Percentiles rank a stretch among this genome's conserved stretches.
Conservation (phyloP, 2,329 filamentous ascomycete genomes). For the Cladophialophora carrionii region DNA sequence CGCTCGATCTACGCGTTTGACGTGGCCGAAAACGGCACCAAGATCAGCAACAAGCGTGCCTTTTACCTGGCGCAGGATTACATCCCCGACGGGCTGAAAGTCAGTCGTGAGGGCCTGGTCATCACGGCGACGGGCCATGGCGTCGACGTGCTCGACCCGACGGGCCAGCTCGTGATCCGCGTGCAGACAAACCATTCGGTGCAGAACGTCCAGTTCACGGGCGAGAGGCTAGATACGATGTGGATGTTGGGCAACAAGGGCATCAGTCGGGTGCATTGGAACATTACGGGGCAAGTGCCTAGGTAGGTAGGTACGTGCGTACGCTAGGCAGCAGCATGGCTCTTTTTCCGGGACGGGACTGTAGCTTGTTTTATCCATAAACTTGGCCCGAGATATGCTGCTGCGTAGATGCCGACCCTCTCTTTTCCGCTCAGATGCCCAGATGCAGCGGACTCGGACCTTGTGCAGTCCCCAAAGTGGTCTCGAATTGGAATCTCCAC, state of each 20-base stretch:
- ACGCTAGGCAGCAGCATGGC: background rate
- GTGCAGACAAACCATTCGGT: slow-evolving; percentile 52
- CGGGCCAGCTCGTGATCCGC: slow-evolving; percentile 46
- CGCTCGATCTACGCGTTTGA: slow-evolving; percentile 45
- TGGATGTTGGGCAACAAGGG: slow-evolving; percentile 49
- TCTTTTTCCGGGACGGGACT: background rate
- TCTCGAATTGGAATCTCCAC: slow-evolving; percentile 50
- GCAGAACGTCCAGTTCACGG: slow-evolving; percentile 51
- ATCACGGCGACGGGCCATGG: slow-evolving; percentile 47
- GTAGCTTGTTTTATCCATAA: background rate
- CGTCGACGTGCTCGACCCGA: slow-evolving; percentile 48
- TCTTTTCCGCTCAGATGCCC: too few relatives aligned
- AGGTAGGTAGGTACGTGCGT: slow-evolving; percentile 2
- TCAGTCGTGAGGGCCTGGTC: slow-evolving; percentile 48
- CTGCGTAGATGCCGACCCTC: too few relatives aligned
- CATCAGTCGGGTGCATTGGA: slow-evolving; percentile 46
- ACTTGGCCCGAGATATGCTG: too few relatives aligned
- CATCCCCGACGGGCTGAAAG: slow-evolving; percentile 51
- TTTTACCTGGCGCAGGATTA: slow-evolving; percentile 48
- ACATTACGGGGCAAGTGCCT: slow-evolving; percentile 42
- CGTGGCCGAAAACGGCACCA: slow-evolving; percentile 43
- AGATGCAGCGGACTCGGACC: slow-evolving; percentile 47
- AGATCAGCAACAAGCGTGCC: slow-evolving; percentile 45
- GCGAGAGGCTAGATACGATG: slow-evolving; percentile 45
- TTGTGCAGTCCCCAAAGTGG: slow-evolving; percentile 49